Base-by-base conservation (phyloP, 352 stramenopile species). In the Phytopythium kandeliae region DNA sequence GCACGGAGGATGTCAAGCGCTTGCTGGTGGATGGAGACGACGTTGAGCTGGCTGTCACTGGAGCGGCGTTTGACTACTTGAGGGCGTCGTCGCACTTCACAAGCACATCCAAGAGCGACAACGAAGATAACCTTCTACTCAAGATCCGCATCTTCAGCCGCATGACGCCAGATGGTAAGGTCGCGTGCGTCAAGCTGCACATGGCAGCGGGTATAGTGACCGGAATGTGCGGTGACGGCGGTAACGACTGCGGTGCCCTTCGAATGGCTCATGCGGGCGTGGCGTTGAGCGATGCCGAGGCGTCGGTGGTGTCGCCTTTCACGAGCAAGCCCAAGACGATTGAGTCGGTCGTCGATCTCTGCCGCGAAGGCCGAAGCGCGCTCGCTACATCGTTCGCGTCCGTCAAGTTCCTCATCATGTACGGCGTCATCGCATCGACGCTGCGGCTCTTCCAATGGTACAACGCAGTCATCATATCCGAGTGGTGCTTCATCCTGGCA, bases 351-450 rank as follows among this genome's bases (percentile, higher is more conserved):
- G 60, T 73, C 1, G 78, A 82, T 48, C 63, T 97, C 6, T 57
- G 95, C 4, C 74, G 70, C n/a, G 89, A 97, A 57, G 89, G 87
- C 22, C 69, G 86, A 0, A 95, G 86, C 60, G 75, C 86, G 15
- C 59, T 97, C 12, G 67, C 62, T 22, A 82, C 71, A 19, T 89
- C 85, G 36, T 88, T 96, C 19, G 71, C 65, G 9, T 73, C 63
- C 6, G 78, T 95, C 71, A 96, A 95, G 61, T 93, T 88, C 48
- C 67, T 94, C 48, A 81, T 96, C 48, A 84, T 95, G 60, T 96
- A 96, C 59, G 85, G 85, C n/a, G 54, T 94, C 67, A 68, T 92
- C 33, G 61, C 73, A 36, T 78, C 62, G 28, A 71, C 73, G 1
- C 57, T 86, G 40, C 70, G 88, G 7, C 63, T 92, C 40, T 68